phyloP scores from a whole-genome alignment of 495 filamentous ascomycete genomes.

The Neurospora sp. region DNA sequence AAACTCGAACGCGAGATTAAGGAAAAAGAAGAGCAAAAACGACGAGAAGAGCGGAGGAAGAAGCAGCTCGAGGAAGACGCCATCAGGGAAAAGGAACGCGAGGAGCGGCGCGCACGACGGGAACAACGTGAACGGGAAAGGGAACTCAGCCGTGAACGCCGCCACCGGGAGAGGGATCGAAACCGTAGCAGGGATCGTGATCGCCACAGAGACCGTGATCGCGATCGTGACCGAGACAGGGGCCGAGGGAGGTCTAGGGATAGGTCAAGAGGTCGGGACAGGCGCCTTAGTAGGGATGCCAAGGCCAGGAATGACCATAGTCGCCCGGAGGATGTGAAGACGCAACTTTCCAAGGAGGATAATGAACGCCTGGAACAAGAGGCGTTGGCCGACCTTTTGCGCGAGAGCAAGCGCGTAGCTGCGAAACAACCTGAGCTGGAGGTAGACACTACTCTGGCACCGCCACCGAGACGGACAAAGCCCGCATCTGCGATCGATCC shows the following conservation, averaged over 20 bases:
- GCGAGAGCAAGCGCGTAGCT: constrained; percentile 40
- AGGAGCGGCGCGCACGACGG: constrained; percentile 49
- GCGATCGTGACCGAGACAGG: constrained; percentile 24
- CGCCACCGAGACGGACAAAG: constrained; percentile 40
- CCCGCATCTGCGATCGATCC: constrained; percentile 48
- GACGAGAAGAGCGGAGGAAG: constrained; percentile 49
- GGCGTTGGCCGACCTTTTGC: constrained; percentile 43
- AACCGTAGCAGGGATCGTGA: constrained; percentile 25
- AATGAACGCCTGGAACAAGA: constrained; percentile 43
- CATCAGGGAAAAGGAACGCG: constrained; percentile 44
- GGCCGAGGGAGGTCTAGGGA: constrained; percentile 24
- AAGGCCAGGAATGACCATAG: constrained; percentile 12
- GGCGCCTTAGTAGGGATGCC: constrained; percentile 12
- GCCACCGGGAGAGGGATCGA: constrained; percentile 36
- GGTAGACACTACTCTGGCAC: constrained; percentile 41
- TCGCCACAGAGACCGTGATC: constrained; percentile 20
- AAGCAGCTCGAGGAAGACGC: constrained; percentile 48
- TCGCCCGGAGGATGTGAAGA: constrained; percentile 31
- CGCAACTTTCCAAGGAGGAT: constrained; percentile 44
- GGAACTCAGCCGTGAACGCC: constrained; percentile 48
- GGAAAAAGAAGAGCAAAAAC: constrained; percentile 45
- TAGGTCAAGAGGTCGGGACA: constrained; percentile 14
- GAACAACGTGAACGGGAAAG: constrained; percentile 48
- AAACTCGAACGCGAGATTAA: constrained; percentile 53
- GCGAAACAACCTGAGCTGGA: constrained; percentile 41